Evolutionary conservation across 2,329 filamentous ascomycete genomes (phyloP), one percentile per base, ranked within the genome.

Genomic region (Curvularia sp.): DNA sequence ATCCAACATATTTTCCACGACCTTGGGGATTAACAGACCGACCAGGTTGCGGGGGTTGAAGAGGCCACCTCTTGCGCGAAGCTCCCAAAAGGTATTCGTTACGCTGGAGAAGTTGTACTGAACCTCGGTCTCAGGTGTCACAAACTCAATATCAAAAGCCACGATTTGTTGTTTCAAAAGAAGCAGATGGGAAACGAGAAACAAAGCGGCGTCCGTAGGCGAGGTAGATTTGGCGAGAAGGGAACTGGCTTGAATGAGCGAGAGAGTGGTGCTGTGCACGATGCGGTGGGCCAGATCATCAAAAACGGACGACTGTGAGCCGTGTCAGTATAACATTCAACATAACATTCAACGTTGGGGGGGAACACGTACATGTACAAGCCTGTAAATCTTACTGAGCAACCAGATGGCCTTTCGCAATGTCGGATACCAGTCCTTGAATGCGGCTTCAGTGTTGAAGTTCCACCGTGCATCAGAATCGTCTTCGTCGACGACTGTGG

Each of bases 81-180:
- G 80, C 68, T 89, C 87, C 81, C 85, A 89, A 75, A 90, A 89
- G 1, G 88, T 89, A 63, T 81, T 86, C 5, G 86, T 86, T 12
- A 89, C 79, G 49, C 82, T 83, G n/a, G 86, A 87, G 73, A 89
- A 88, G 75, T 89, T 87, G 72, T 89, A 84, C 13, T 84, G 83
- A 48, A 89, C 80, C 55, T 76, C 74, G 2, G 75, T 77, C 61
- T 89, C 87, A 4, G 87, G 86, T 2, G 85, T 84, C 20, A 88
- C 85, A 68, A 85, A 89, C 72, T 89, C 93, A 65, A 99, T 97
- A 79, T 99, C 95, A 61, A 99, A 93, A 9, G 93, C 93, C 26
- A 99, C 88, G 51, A 99, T 90, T 75, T 97, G 92, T 74, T 97
- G 96, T 78, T 98, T 98, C 51, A 99, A 86, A 49, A 97, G 89